phyloP scores from a whole-genome alignment of 2,329 filamentous ascomycete species.

The Cucurbitaria berberidis region DNA sequence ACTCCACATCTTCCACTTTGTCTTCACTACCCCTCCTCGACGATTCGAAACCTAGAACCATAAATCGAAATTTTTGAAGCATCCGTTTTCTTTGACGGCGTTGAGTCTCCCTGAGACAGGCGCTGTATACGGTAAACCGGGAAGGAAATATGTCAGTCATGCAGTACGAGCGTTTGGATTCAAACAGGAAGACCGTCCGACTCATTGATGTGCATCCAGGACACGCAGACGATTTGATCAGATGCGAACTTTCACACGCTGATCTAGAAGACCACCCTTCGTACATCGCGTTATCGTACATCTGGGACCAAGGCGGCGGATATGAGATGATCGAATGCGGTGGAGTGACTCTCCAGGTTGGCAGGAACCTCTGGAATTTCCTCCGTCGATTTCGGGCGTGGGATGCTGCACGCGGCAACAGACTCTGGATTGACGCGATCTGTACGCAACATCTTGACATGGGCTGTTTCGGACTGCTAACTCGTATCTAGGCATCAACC shows the following conservation, averaged over 20 bases:
- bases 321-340: not conserved
- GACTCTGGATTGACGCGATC: not conserved
- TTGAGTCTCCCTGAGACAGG: too few species aligned
- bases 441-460: not conserved
- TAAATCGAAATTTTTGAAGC: too few species aligned
- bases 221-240: not conserved
- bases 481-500: not conserved
- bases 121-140: not conserved
- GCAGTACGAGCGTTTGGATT: not conserved
- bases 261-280: not conserved
- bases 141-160: not conserved
- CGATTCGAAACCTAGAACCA: too few species aligned
- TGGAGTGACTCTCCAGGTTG: not conserved
- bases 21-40: too few species aligned
- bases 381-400: not conserved
- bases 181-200: not conserved
- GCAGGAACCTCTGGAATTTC: not conserved
- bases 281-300: not conserved
- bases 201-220: not conserved
- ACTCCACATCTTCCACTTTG: too few species aligned
- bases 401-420: not conserved
- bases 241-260: constrained; percentile 2
- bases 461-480: not conserved
- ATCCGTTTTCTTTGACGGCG: too few species aligned
- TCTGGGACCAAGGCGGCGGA: not conserved